Evolutionary conservation across 306 rosid genomes (phyloP).

Genomic region (Inga leiocalycina): DNA sequence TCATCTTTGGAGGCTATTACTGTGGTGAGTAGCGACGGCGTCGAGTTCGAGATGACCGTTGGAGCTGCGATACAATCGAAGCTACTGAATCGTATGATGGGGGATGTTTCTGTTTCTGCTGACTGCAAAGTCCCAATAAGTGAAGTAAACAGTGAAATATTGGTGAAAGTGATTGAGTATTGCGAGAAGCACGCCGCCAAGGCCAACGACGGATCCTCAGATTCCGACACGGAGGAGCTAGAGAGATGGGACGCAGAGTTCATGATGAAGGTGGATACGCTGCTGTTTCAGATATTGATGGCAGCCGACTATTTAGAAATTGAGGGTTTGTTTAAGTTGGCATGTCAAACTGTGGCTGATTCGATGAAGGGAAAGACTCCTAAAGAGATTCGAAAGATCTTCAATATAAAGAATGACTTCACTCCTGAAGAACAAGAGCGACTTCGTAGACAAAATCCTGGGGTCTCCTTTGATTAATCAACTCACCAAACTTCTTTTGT

Average conservation of each 20-base stretch:
- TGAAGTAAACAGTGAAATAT: not conserved
- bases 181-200: not conserved
- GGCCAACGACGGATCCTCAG: not conserved
- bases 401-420: not conserved
- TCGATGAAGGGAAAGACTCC: not conserved
- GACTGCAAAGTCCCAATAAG: not conserved
- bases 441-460: too few relatives aligned
- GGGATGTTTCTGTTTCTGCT: not conserved
- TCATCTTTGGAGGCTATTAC: not conserved
- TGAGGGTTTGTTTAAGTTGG: not conserved
- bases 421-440: not conserved
- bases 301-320: not conserved
- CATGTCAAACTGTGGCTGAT: not conserved
- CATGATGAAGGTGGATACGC: not conserved
- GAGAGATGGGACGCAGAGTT: not conserved
- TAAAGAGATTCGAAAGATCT: too few relatives aligned
- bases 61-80: not conserved
- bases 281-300: not conserved
- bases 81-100: not conserved
- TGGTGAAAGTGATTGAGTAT: not conserved
- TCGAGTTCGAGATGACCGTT: not conserved
- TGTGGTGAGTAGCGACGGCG: not conserved
- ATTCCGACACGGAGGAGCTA: too few relatives aligned
- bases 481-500: too few relatives aligned
- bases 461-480: too few relatives aligned